A percentile compares a stretch with the other conserved stretches of the same genome.
phyloP scores from a whole-genome alignment of 2,329 filamentous ascomycete species.

The Triangularia setosa region DNA sequence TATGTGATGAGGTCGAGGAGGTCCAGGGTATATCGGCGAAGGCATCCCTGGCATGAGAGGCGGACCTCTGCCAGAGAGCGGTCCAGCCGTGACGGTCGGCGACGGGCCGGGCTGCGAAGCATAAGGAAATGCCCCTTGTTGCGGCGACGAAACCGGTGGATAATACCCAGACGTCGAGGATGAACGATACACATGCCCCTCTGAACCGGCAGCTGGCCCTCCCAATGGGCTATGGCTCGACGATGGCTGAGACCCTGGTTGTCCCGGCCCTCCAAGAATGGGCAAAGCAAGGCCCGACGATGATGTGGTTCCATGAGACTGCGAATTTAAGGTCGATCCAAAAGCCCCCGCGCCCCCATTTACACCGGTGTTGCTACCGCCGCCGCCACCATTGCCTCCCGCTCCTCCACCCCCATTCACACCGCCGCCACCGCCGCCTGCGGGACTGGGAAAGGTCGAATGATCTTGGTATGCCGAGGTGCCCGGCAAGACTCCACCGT shows the following conservation, averaged over 20 bases:
- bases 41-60: conserved; percentile 30
- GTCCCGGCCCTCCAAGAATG: conserved; percentile 12
- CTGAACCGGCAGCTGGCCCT: conserved; percentile 22
- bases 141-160: conserved; percentile 36
- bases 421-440: conserved; percentile 43
- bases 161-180: conserved; percentile 17
- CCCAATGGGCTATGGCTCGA: conserved; percentile 13
- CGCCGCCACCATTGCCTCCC: not conserved
- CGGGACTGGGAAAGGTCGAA: conserved; percentile 51
- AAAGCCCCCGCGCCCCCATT: not conserved
- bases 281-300: conserved; percentile 18
- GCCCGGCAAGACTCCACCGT: conserved; percentile 54
- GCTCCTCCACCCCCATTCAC: conserved; percentile 32
- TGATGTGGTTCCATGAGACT: conserved; percentile 4
- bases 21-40: conserved; percentile 16
- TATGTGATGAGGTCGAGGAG: not conserved
- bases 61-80: not conserved
- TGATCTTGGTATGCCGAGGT: conserved; percentile 66
- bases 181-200: conserved; percentile 11
- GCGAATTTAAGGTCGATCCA: not conserved
- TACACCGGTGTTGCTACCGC: not conserved
- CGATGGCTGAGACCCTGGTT: conserved; percentile 11
- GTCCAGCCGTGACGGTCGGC: conserved; percentile 9
- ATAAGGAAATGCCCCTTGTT: conserved; percentile 31
- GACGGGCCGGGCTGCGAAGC: conserved; percentile 12